These are phyloP conservation scores for Acmispon strigosus DNA, from an alignment of 306 rosid genomes.

Conservation along the genomic window DNA sequence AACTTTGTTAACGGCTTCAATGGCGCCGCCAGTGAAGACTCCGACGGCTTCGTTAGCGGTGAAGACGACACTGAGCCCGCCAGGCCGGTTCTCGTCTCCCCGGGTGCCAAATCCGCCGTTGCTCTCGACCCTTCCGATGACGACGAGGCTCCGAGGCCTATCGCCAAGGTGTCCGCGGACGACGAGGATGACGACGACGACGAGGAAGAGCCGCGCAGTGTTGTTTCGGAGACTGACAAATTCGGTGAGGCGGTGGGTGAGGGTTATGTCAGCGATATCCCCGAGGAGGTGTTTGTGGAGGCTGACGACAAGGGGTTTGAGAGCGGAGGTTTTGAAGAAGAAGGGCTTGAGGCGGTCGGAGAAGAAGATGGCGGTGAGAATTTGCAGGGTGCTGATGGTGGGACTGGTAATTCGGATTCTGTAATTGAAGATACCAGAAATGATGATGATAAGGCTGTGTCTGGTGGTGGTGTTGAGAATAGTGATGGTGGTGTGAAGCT, in stretches of 20 bases:
- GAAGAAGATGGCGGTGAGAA: slow-evolving; percentile 8
- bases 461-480: neutral
- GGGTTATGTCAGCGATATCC: slow-evolving; percentile 25
- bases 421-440: slow-evolving; percentile 9
- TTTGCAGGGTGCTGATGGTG: slow-evolving; percentile 6
- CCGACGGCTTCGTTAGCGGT: slow-evolving; percentile 61
- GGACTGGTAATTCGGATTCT: slow-evolving; percentile 14
- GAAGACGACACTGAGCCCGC: slow-evolving; percentile 33
- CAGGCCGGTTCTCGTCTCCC: slow-evolving; percentile 33
- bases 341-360: slow-evolving; percentile 16
- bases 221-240: slow-evolving; percentile 4
- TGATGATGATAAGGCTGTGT: neutral
- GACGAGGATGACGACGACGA: slow-evolving; percentile 35
- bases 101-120: slow-evolving; percentile 1
- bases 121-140: neutral
- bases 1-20: too few relatives aligned
- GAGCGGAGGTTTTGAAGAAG: neutral
- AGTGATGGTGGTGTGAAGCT: neutral
- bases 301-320: slow-evolving; percentile 19
- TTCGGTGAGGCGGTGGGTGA: slow-evolving; percentile 7
- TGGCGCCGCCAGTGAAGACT: too few relatives aligned
- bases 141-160: neutral
- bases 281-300: slow-evolving; percentile 29
- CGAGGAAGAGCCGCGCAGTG: neutral
- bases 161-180: slow-evolving; percentile 31